Evolutionary conservation across 371 early-diverging fungal species (phyloP).

Genomic region (Rhizomucor miehei): DNA sequence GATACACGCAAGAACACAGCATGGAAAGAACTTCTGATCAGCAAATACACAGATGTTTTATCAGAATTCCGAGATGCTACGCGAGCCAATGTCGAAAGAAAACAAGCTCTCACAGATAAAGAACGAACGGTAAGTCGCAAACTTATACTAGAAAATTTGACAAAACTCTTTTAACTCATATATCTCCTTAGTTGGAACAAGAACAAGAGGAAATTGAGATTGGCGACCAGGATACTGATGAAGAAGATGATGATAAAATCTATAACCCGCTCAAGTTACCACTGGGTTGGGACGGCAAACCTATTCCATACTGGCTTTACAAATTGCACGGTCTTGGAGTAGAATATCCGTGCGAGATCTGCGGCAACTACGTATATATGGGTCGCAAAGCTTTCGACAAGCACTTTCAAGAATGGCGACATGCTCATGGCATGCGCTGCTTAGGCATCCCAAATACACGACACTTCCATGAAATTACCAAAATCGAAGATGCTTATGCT

Average conservation of each 20-base stretch:
- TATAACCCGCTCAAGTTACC: conserved; percentile 97
- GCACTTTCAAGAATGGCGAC: conserved; percentile 96
- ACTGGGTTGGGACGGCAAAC: conserved; percentile 98
- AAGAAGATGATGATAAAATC: conserved; percentile 85
- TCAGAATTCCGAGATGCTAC: conserved; percentile 73
- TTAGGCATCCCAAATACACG: conserved; percentile 93
- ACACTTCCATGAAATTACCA: conserved; percentile 93
- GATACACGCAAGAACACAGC: conserved; percentile 60
- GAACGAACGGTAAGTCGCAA: conserved; percentile 72
- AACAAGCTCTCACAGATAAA: conserved; percentile 90
- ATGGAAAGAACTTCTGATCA: conserved; percentile 62
- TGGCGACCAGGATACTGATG: conserved; percentile 73
- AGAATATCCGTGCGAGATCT: conserved; percentile 96
- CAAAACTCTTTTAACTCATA: too few relatives aligned
- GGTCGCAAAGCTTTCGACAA: conserved; percentile 96
- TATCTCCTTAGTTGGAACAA: conserved; percentile 42
- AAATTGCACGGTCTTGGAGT: conserved; percentile 96
- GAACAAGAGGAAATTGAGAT: conserved; percentile 76
- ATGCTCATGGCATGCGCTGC: conserved; percentile 93
- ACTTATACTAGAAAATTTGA: too few relatives aligned
- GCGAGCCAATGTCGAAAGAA: conserved; percentile 84
- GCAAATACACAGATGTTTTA: conserved; percentile 60
- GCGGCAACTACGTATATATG: conserved; percentile 94
- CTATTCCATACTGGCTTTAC: conserved; percentile 98
- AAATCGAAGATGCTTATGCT: conserved; percentile 88